phyloP scores from a whole-genome alignment of 345 rosid genomes.

The Noccaea bulbosa region DNA sequence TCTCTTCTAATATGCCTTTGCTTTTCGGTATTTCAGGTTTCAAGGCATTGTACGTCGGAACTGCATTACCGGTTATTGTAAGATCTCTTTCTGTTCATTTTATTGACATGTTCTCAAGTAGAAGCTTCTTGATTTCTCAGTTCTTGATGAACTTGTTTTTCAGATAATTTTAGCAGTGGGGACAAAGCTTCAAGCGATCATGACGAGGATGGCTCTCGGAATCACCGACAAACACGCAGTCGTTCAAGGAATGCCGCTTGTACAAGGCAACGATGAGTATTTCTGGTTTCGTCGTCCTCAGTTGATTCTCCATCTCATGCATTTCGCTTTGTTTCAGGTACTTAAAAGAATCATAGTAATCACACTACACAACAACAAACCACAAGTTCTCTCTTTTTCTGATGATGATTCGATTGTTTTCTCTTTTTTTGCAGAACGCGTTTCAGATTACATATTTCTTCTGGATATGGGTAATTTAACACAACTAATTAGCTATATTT shows the following conservation, averaged over 20 bases:
- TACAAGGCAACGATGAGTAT: slow-evolving; percentile 84
- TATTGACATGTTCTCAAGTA: not conserved
- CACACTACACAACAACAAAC: slow-evolving; percentile 11
- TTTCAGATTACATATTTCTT: slow-evolving; percentile 96
- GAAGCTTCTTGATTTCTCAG: slow-evolving; percentile 19
- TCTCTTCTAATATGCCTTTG: slow-evolving; percentile 9
- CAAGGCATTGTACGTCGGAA: slow-evolving; percentile 71
- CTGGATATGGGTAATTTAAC: slow-evolving; percentile 80
- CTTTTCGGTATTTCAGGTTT: slow-evolving; percentile 59
- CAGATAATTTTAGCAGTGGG: slow-evolving; percentile 93
- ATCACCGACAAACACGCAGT: slow-evolving; percentile 83
- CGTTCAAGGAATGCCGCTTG: slow-evolving; percentile 97
- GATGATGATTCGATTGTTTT: not conserved
- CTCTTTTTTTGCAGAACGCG: slow-evolving; percentile 74
- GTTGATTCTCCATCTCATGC: slow-evolving; percentile 78
- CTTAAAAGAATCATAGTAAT: not conserved
- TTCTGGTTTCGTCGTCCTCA: slow-evolving; percentile 89
- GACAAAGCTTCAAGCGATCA: slow-evolving; percentile 82
- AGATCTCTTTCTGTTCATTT: slow-evolving; percentile 42
- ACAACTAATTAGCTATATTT: not conserved
- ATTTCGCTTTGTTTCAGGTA: slow-evolving; percentile 95
- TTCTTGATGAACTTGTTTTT: slow-evolving; percentile 14
- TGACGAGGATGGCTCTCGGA: slow-evolving; percentile 87
- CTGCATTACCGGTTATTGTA: slow-evolving; percentile 75
- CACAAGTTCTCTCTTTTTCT: not conserved